Evolutionary conservation across 2,329 filamentous ascomycete species (phyloP).

Genomic region (Trichoderma atroviride): DNA sequence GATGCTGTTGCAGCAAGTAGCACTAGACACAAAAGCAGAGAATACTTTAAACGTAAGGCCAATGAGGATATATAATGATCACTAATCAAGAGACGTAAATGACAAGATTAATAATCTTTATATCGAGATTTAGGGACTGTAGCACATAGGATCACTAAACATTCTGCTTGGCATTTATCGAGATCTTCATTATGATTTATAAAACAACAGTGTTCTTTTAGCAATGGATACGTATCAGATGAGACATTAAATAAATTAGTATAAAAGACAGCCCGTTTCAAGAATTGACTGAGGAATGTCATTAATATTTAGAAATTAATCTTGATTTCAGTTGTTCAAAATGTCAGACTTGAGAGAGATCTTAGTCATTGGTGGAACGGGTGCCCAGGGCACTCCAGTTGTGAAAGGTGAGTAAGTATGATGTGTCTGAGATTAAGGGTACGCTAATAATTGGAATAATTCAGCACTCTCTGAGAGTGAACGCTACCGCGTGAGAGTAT

Average conservation of each 20-base stretch:
- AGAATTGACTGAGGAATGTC: background rate
- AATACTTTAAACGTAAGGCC: accelerated
- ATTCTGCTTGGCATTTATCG: background rate
- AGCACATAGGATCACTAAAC: background rate
- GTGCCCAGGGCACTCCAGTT: background rate
- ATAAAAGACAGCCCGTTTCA: background rate
- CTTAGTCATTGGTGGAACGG: background rate
- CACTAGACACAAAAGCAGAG: background rate
- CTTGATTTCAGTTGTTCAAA: background rate
- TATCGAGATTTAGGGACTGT: too few relatives aligned
- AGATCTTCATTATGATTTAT: background rate
- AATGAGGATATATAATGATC: background rate
- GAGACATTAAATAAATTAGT: background rate
- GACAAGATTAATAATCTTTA: background rate
- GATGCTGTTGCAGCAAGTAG: background rate
- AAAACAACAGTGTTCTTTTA: background rate
- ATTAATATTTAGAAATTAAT: background rate
- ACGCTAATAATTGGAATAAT: background rate
- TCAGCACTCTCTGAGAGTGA: background rate
- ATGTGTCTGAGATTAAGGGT: background rate
- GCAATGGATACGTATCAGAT: background rate
- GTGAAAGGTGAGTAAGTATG: background rate
- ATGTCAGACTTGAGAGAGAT: background rate
- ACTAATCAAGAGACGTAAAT: background rate
- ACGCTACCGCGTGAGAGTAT: background rate